These are phyloP conservation scores for Pholiota microspora DNA, from an alignment of 768 basidiomycete species.

Conservation along the genomic window DNA sequence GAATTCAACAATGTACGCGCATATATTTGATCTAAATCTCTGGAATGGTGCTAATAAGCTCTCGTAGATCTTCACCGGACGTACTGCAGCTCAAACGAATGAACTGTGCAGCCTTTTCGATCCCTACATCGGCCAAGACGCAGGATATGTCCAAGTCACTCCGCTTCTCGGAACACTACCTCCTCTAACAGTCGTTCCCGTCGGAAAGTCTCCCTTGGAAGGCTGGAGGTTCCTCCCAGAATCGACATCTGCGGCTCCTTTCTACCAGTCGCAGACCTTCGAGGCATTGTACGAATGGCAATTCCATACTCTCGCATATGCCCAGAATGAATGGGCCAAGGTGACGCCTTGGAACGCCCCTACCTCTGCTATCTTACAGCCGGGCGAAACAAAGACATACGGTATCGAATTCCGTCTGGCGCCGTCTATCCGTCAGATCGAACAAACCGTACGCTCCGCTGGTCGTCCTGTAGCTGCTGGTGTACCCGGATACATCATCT, in stretches of 20 bases:
- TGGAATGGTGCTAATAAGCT: background rate
- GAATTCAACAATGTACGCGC: slow-evolving; percentile 54
- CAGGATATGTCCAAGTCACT: slow-evolving; percentile 50
- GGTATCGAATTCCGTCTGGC: slow-evolving; percentile 52
- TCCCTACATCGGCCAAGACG: slow-evolving; percentile 57
- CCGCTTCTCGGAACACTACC: slow-evolving; percentile 54
- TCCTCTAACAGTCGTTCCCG: slow-evolving; percentile 48
- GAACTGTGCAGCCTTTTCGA: slow-evolving; percentile 52
- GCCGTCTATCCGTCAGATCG: slow-evolving; percentile 48
- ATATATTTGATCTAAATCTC: background rate
- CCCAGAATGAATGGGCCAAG: slow-evolving; percentile 50
- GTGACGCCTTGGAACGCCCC: slow-evolving; percentile 56
- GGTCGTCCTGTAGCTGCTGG: slow-evolving; percentile 48
- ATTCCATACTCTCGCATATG: slow-evolving; percentile 56
- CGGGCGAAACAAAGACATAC: slow-evolving; percentile 49
- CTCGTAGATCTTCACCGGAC: slow-evolving; percentile 50
- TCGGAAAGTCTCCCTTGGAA: slow-evolving; percentile 48
- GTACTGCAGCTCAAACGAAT: slow-evolving; percentile 52
- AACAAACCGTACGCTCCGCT: slow-evolving; percentile 38
- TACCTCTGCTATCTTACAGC: slow-evolving; percentile 43
- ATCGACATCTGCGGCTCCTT: slow-evolving; percentile 40
- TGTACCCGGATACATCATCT: slow-evolving; percentile 52
- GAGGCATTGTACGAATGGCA: slow-evolving; percentile 61
- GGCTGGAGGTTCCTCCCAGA: slow-evolving; percentile 59
- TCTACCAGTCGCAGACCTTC: slow-evolving; percentile 59